Evolutionary conservation across 2,329 filamentous ascomycete genomes (phyloP), one percentile per base, ranked within the genome.

Genomic region (Colletotrichum spaethianum): DNA sequence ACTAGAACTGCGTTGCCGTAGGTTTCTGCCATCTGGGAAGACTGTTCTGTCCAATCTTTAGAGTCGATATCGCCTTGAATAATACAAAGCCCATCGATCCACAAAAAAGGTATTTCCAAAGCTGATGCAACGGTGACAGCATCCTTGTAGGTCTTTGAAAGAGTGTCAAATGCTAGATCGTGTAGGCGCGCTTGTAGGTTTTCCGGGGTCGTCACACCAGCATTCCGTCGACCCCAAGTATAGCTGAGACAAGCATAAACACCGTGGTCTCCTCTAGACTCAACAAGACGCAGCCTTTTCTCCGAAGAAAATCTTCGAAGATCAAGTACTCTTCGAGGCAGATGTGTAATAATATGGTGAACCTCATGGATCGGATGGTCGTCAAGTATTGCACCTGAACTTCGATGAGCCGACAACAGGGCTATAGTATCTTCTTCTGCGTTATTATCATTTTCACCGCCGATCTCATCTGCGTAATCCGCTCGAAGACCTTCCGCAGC

Each of bases 31-130:
- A 67, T 62, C 38, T 42, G 56, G 1, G 44, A 40, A 5, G 64
- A 62, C 18, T 62, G 56, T 12, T 67, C 55, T 3, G 42, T 52
- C 56, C 64, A 67, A 26, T 67, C 56, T 1, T 9, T 3, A 0
- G n/a, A 28, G 28, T 46, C 52, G 14, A 6, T 3, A 28, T 57
- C 40, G 38, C 52, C 28, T 46, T 48, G 52, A 1, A 65, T 57
- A 1, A 65, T 57, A 18, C 63, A 65, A 2, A 65, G 52, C 1
- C 63, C 52, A 4, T 65, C 40, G 1, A 65, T 57, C 63, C 40
- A 65, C 14, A 65, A 8, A 28, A 65, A 65, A 0, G 26, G n/a
- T 1, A 65, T n/a, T 1, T 18, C n/a, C 2, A 65, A 14, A 2
- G 20, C n/a, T 11, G n/a, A 5, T 9, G 63, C 11, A 28, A 65